Percentiles rank a stretch among this genome's conserved stretches.
Conservation (phyloP, 2,329 filamentous ascomycete genomes). For the Fusarium mundagurra region DNA sequence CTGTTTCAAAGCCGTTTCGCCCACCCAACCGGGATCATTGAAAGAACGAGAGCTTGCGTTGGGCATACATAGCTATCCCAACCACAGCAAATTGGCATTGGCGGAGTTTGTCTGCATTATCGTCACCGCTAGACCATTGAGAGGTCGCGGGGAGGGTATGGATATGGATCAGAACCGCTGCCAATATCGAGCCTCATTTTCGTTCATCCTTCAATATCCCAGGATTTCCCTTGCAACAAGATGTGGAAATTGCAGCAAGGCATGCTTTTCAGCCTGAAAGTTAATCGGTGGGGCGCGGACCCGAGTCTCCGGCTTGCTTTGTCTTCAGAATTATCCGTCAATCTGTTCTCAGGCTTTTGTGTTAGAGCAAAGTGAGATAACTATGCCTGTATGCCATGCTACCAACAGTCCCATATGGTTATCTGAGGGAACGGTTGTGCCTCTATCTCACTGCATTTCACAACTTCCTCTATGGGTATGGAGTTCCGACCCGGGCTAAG, state of each 20-base stretch:
- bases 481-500: slow-evolving; percentile 1
- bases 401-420: neutral
- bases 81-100: neutral
- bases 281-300: slow-evolving; percentile 25
- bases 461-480: neutral
- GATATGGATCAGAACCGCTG: slow-evolving; percentile 1
- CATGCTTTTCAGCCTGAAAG: slow-evolving; percentile 29
- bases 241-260: slow-evolving; percentile 16
- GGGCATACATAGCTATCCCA: neutral
- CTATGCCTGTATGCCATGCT: neutral
- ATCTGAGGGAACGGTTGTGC: slow-evolving; percentile 1
- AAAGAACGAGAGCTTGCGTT: neutral
- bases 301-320: slow-evolving; percentile 23
- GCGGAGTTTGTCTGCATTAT: slow-evolving; percentile 1
- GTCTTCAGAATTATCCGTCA: slow-evolving; percentile 8
- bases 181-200: slow-evolving; percentile 28
- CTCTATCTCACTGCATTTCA: slow-evolving; percentile 21
- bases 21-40: neutral
- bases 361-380: slow-evolving; percentile 4
- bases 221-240: slow-evolving; percentile 35
- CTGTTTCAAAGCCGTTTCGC: slow-evolving; percentile 20
- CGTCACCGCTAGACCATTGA: neutral
- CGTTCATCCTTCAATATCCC: slow-evolving; percentile 21
- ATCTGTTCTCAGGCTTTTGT: neutral
- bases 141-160: slow-evolving; percentile 17